phyloP scores from a whole-genome alignment of 2,329 filamentous ascomycete genomes.

The Hypoxylon sp. region DNA sequence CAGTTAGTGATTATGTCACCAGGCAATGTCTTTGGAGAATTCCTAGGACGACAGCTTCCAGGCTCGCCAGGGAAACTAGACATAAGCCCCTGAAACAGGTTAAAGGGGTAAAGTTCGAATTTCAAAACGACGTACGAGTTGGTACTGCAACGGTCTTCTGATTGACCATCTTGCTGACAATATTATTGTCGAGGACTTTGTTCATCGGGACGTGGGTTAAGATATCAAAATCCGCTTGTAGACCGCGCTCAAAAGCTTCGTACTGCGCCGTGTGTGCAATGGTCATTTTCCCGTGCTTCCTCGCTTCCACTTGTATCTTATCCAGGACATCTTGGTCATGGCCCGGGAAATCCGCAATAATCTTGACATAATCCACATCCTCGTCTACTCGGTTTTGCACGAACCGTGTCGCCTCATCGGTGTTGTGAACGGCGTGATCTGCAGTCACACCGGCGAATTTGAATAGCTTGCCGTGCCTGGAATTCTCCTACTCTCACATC shows the following conservation, averaged over 20 bases:
- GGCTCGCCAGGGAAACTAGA: not conserved
- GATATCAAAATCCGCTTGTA: conserved; percentile 48
- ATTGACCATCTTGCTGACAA: conserved; percentile 36
- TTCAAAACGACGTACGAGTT: conserved; percentile 28
- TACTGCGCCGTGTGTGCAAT: conserved; percentile 47
- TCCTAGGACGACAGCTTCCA: not conserved
- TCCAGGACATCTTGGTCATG: conserved; percentile 42
- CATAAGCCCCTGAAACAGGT: not conserved
- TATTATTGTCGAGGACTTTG: conserved; percentile 39
- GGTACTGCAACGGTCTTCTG: conserved; percentile 46
- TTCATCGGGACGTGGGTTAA: conserved; percentile 49
- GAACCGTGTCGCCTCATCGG: conserved; percentile 35
- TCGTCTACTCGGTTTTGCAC: conserved; percentile 39
- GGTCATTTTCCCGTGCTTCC: conserved; percentile 43
- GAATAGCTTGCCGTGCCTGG: conserved; percentile 35
- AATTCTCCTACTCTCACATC: conserved; percentile 25
- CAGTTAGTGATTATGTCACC: not conserved
- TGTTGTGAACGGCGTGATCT: conserved; percentile 31
- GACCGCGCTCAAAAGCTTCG: conserved; percentile 42
- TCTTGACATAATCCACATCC: conserved; percentile 48
- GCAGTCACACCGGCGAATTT: conserved; percentile 25
- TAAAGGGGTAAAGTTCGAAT: not conserved
- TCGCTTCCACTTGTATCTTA: conserved; percentile 41
- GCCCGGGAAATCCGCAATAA: conserved; percentile 44
- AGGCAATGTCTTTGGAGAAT: not conserved